phyloP scores from a whole-genome alignment of 257 asterid species.

The Parsonsia alboflavescens region DNA sequence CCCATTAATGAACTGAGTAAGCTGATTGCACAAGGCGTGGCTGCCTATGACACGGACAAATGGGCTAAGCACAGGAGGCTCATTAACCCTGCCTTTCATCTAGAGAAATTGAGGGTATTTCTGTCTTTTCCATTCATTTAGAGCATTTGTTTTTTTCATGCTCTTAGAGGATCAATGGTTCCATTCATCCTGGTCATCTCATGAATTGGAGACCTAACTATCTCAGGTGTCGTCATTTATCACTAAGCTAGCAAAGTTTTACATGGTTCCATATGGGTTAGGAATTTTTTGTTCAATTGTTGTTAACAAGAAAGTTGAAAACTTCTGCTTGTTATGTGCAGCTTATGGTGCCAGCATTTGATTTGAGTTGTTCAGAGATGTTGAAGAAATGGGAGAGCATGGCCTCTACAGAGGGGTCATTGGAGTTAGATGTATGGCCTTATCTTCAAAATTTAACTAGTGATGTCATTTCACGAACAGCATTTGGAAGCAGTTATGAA shows the following conservation, averaged over 20 bases:
- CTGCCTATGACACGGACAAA: constrained; percentile 16
- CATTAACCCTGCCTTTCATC: constrained; percentile 24
- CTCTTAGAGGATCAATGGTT: too few relatives aligned
- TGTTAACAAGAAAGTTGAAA: too few relatives aligned
- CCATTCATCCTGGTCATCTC: too few relatives aligned
- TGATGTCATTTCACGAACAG: constrained; percentile 42
- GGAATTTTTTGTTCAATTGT: too few relatives aligned
- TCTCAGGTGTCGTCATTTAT: too few relatives aligned
- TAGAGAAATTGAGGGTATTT: constrained; percentile 27
- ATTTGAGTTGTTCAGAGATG: constrained; percentile 33
- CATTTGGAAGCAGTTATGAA: constrained; percentile 40
- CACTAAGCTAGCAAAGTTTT: too few relatives aligned
- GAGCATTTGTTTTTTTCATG: not conserved
- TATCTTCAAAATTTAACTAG: constrained; percentile 28
- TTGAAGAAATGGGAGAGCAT: constrained; percentile 36
- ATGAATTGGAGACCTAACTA: too few relatives aligned
- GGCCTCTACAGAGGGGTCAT: constrained; percentile 16
- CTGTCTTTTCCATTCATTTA: not conserved
- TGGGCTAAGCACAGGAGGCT: constrained; percentile 30
- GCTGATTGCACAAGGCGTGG: constrained; percentile 17
- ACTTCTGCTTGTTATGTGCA: not conserved
- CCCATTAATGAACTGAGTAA: not conserved
- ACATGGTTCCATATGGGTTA: too few relatives aligned
- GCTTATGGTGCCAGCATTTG: constrained; percentile 43
- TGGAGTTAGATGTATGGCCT: constrained; percentile 38